A percentile compares a stretch with the other conserved stretches of the same genome.
Conservation (phyloP, 352 stramenopile species). For the Phytopythium ostracodes region DNA sequence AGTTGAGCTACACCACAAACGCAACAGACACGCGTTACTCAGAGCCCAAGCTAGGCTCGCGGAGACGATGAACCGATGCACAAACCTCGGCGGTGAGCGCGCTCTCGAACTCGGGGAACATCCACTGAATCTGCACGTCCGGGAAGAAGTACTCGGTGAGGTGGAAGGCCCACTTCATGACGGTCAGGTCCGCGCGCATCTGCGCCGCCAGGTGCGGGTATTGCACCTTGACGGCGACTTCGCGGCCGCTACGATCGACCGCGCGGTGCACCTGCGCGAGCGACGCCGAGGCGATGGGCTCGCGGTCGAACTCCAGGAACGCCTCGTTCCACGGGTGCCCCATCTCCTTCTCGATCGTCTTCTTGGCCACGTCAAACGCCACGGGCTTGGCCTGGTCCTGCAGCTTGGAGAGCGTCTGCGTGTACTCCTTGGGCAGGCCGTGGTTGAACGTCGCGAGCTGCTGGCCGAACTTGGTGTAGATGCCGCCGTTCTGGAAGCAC, state of each 20-base stretch:
- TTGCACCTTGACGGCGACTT: constrained; percentile 97
- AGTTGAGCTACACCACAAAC: constrained; percentile 54
- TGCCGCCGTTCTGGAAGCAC: constrained; percentile 92
- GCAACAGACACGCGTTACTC: background rate
- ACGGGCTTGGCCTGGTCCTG: constrained; percentile 91
- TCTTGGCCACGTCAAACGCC: constrained; percentile 37
- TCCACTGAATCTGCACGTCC: constrained; percentile 91
- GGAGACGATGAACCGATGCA: background rate
- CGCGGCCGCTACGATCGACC: constrained; percentile 81
- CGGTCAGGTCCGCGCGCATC: constrained; percentile 67
- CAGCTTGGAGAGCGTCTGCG: constrained; percentile 84
- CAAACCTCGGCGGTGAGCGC: constrained; percentile 63
- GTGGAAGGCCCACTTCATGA: constrained; percentile 58
- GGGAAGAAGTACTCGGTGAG: constrained; percentile 85
- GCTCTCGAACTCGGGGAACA: constrained; percentile 94
- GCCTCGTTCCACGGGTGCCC: constrained; percentile 71
- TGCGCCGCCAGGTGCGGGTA: constrained; percentile 85
- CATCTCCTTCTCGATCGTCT: constrained; percentile 61
- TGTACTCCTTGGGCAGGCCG: constrained; percentile 93
- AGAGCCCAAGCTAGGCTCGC: background rate
- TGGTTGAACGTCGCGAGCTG: constrained; percentile 97
- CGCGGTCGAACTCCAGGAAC: constrained; percentile 88
- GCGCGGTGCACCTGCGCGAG: constrained; percentile 95
- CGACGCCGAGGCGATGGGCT: constrained; percentile 93
- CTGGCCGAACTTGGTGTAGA: constrained; percentile 98